These are phyloP conservation scores for Sugiyamaella chiloensis DNA, from an alignment of 805 yeast genomes.

Conservation along the genomic window DNA sequence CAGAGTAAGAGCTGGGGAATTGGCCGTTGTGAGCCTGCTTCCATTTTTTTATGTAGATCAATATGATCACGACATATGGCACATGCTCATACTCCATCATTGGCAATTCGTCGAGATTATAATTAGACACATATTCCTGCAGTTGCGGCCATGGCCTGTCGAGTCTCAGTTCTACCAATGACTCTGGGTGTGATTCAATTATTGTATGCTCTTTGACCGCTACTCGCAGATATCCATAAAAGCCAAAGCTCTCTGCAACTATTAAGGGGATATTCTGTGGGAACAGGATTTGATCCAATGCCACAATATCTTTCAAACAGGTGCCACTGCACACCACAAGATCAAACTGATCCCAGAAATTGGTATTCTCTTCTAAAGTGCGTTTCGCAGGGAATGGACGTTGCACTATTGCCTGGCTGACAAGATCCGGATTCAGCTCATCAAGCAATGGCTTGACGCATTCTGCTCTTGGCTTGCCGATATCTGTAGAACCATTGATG, in stretches of 20 bases:
- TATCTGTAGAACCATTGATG: conserved; percentile 39
- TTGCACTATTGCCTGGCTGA: conserved; percentile 32
- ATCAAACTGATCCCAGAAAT: conserved; percentile 45
- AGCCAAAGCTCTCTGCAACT: conserved; percentile 52
- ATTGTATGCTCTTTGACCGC: conserved; percentile 59
- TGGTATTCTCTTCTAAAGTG: background rate
- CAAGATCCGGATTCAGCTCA: conserved; percentile 61
- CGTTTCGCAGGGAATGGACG: background rate
- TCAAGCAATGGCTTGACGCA: conserved; percentile 41
- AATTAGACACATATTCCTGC: conserved; percentile 44
- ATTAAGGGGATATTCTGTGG: conserved; percentile 51
- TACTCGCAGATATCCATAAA: conserved; percentile 59
- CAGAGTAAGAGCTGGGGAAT: conserved; percentile 37
- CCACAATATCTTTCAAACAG: conserved; percentile 25
- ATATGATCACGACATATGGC: conserved; percentile 64
- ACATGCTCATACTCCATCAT: conserved; percentile 51
- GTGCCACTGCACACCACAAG: conserved; percentile 47
- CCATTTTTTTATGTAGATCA: conserved; percentile 52
- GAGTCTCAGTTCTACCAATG: conserved; percentile 62
- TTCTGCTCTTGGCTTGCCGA: conserved; percentile 42
- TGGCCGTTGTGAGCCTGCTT: conserved; percentile 24
- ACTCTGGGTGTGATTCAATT: conserved; percentile 68
- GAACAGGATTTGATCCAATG: conserved; percentile 42
- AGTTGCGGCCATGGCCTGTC: conserved; percentile 73
- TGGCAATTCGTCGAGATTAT: conserved; percentile 47